These are phyloP conservation scores for Chaetoceros muelleri DNA, from an alignment of 108 stramenopile genomes.

Conservation along the genomic window DNA sequence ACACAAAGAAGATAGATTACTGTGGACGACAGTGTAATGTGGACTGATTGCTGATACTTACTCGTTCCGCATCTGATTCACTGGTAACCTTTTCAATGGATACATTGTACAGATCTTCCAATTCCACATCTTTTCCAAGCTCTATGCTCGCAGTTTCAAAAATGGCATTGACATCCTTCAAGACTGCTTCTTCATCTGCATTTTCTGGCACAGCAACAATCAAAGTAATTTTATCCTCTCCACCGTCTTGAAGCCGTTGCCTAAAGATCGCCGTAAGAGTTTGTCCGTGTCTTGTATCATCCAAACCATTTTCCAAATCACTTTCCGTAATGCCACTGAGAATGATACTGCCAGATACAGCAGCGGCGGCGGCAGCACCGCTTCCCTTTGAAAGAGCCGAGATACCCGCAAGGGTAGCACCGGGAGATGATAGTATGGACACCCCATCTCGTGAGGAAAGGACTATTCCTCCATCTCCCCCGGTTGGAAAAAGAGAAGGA, in stretches of 20 bases:
- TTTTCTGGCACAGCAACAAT: constrained; percentile 37
- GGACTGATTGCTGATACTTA: constrained; percentile 16
- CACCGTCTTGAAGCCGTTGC: constrained; percentile 15
- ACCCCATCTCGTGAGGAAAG: constrained; percentile 15
- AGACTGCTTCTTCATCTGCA: constrained; percentile 12
- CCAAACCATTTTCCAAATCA: constrained; percentile 59
- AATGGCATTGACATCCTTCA: constrained; percentile 36
- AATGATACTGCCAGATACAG: constrained; percentile 42
- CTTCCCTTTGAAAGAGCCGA: constrained; percentile 24
- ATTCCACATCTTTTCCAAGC: constrained; percentile 13
- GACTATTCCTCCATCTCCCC: constrained; percentile 8
- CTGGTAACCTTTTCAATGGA: constrained; percentile 24
- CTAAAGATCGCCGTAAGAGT: constrained; percentile 69
- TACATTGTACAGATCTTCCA: constrained; percentile 47
- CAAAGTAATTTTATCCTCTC: constrained; percentile 18
- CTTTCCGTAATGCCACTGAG: constrained; percentile 63
- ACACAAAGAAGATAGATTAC: not conserved
- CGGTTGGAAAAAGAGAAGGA: constrained; percentile 16
- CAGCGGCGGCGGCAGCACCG: constrained; percentile 41
- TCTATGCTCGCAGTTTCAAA: constrained; percentile 57
- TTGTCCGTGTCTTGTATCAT: constrained; percentile 54
- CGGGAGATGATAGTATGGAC: constrained; percentile 23
- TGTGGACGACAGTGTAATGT: not conserved
- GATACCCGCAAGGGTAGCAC: constrained; percentile 43
- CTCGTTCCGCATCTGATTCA: constrained; percentile 30